Conservation (phyloP, 1,284 basidiomycete genomes). For the Leccinum pachyderme region DNA sequence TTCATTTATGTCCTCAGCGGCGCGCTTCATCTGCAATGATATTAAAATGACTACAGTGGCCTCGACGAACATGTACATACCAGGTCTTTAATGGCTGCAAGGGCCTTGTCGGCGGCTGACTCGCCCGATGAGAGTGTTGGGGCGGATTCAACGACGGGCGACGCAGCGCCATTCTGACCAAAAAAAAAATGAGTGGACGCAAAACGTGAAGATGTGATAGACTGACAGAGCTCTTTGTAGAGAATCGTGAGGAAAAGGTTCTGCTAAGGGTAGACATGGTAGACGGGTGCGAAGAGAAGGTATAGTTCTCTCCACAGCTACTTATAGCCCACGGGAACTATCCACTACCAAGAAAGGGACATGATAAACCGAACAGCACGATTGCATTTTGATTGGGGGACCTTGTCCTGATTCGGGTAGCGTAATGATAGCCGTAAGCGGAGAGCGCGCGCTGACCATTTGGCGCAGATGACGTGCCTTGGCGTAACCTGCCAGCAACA, state of each 20-base stretch:
- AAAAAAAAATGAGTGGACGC: not conserved
- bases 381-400: conserved; percentile 3
- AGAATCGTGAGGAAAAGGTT: conserved; percentile 32
- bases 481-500: not conserved
- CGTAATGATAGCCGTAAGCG: conserved; percentile 5
- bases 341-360: conserved; percentile 19
- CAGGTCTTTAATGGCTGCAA: conserved; percentile 33
- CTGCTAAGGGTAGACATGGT: conserved; percentile 30
- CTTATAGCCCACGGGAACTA: conserved; percentile 24
- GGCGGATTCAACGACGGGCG: conserved; percentile 17
- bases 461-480: not conserved
- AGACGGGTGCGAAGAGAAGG: conserved; percentile 6
- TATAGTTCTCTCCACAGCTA: conserved; percentile 1
- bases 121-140: conserved; percentile 14
- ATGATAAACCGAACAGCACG: conserved; percentile 27
- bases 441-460: not conserved
- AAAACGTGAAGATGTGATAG: not conserved
- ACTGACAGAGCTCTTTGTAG: conserved; percentile 27
- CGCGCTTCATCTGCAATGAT: conserved; percentile 25
- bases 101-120: conserved; percentile 21
- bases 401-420: not conserved
- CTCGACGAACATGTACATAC: conserved; percentile 12
- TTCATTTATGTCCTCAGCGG: conserved; percentile 31
- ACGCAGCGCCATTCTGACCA: conserved; percentile 9
- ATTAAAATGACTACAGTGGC: not conserved